Evolutionary conservation across 352 stramenopile species (phyloP), one percentile per base, ranked within the genome.

Genomic region (Globisporangium heterothallicum): DNA sequence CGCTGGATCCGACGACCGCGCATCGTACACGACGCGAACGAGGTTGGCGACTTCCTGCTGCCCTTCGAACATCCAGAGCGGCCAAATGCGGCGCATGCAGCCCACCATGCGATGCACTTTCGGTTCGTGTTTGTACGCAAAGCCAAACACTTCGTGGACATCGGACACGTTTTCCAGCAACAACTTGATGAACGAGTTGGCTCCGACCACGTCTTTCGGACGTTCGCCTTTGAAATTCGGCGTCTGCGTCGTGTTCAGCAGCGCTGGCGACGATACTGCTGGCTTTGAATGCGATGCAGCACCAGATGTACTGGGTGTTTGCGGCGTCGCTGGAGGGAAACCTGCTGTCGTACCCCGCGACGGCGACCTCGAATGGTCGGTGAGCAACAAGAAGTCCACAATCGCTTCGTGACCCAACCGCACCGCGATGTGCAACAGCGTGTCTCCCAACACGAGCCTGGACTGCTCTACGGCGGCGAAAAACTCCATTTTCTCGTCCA

Each of bases 401-500:
- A 92, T 67, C 7, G 58, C 32, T 16, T 74, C 54, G 34, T 88
- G 68, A 14, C 53, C 66, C 0, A 86, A 58, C 0, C 81, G 73
- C 26, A 84, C 77, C 8, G 78, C 74, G 27, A 92, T 64, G 38
- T 92, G 81, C 19, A 92, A 58, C 40, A 92, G 24, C 18, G 81
- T 90, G 49, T 90, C 81, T 12, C 78, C 81, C 25, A 90, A 54
- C 4, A 78, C 74, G 32, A 92, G 68, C 19, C 54, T 66, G 0
- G 74, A 77, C 7, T 64, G 38, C 59, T 88, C 77, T 1, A 90
- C 56, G 0, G 78, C 81, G 2, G 64, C 58, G 34, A 87, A 88
- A 53, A 92, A 84, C 50, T 86, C 71, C 71, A 87, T 86, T 25
- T 88, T 87, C 59, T 92, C 78, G 56, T 87, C 70, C 45, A 83